These are phyloP conservation scores for Sinapis alba DNA, from an alignment of 441 rosid species.

Conservation along the genomic window DNA sequence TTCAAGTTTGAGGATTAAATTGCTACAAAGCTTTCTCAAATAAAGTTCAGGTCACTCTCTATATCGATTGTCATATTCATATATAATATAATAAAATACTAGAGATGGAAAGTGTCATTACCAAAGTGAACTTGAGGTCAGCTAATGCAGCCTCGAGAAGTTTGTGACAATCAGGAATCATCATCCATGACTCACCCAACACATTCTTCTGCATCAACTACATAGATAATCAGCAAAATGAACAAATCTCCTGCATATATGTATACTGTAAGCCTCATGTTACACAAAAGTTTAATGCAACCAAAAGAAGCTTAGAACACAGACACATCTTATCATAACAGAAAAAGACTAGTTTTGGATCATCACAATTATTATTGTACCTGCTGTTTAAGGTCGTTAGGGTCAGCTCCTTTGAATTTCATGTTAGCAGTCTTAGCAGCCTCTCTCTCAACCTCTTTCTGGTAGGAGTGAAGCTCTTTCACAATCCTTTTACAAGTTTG, in stretches of 20 bases:
- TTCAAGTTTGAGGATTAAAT: background rate
- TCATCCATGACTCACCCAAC: slow-evolving; percentile 96
- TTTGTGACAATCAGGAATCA: slow-evolving; percentile 90
- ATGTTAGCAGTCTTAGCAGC: slow-evolving; percentile 78
- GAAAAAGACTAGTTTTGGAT: background rate
- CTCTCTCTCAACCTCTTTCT: slow-evolving; percentile 91
- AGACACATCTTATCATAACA: background rate
- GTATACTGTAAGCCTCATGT: too few relatives aligned
- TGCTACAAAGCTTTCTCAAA: background rate
- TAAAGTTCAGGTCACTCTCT: background rate
- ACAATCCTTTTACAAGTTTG: slow-evolving; percentile 71
- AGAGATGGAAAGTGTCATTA: slow-evolving; percentile 29
- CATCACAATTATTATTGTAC: background rate
- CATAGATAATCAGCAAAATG: slow-evolving; percentile 12
- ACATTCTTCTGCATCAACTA: slow-evolving; percentile 71
- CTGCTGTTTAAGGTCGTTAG: slow-evolving; percentile 81
- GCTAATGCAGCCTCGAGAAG: slow-evolving; percentile 80
- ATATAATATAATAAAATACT: too few relatives aligned
- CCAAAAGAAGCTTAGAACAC: too few relatives aligned
- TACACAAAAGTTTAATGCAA: too few relatives aligned
- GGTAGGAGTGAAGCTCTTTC: slow-evolving; percentile 85
- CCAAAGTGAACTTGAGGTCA: slow-evolving; percentile 79
- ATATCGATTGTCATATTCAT: background rate
- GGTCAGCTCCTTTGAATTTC: slow-evolving; percentile 75
- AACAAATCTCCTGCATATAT: too few relatives aligned